Percentiles rank a stretch among this genome's conserved stretches.
phyloP scores from a whole-genome alignment of 2,329 filamentous ascomycete genomes.

The Botryosphaeria dothidea region DNA sequence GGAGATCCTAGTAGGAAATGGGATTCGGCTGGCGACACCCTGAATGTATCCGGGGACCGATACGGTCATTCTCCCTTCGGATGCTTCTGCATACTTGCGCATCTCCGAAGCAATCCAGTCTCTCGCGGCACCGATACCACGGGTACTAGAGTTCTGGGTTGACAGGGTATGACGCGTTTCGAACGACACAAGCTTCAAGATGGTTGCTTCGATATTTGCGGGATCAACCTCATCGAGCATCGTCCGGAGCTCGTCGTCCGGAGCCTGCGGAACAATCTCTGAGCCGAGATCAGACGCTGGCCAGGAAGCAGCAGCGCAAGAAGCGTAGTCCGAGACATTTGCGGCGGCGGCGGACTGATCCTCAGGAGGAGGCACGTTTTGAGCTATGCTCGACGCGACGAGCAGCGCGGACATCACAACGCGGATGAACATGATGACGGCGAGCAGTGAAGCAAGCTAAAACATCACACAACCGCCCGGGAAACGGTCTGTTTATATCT shows the following conservation, averaged over 20 bases:
- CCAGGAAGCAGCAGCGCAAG: conserved; percentile 42
- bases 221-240: conserved; percentile 44
- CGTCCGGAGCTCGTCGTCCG: conserved; percentile 40
- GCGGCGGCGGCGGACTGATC: conserved; percentile 27
- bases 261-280: conserved; percentile 42
- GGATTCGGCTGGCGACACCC: conserved; percentile 47
- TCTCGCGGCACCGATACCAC: conserved; percentile 58
- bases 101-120: conserved; percentile 59
- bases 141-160: conserved; percentile 50
- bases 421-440: not conserved
- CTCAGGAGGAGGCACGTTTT: not conserved
- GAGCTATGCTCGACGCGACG: not conserved
- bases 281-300: conserved; percentile 41
- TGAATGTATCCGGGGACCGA: conserved; percentile 55
- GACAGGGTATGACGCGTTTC: conserved; percentile 60
- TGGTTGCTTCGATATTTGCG: conserved; percentile 51
- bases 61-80: conserved; percentile 54
- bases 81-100: conserved; percentile 47
- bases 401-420: not conserved
- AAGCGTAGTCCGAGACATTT: conserved; percentile 34
- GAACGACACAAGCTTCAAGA: conserved; percentile 57
- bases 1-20: conserved; percentile 54
- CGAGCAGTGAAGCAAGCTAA: not conserved
- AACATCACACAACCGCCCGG: not conserved
- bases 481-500: not conserved